Evolutionary conservation across 1,139 yeast genomes (phyloP), one percentile per base, ranked within the genome.

Genomic region (Hyphopichia pseudoburtonii): DNA sequence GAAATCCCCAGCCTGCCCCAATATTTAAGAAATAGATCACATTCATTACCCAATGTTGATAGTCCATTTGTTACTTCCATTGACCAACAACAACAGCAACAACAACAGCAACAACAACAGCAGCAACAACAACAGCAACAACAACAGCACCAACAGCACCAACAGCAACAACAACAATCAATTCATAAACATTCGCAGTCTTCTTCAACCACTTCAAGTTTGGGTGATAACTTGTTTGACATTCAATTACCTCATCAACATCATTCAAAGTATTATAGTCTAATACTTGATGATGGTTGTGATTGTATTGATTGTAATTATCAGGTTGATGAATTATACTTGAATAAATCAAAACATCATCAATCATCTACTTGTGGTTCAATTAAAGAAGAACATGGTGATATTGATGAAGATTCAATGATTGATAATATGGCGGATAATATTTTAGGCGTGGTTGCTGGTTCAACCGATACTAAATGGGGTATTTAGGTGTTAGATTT

Each of bases 401-500:
- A 27, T 16, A 18, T 16, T 28, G 21, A n/a, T 17, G 46, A 42
- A 32, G 50, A 50, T 34, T 41, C 38, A 19, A n/a, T n/a, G n/a
- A 45, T 43, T 18, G 58, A 54, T 31, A 36, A 40, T 21, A 42
- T 54, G 34, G 59, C 59, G 25, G 46, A 43, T 15, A 45, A 50
- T 8, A 54, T 54, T 21, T 42, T 54, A 11, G 41, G 38, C 17
- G 56, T 51, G 33, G 53, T 51, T 7, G 9, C 32, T 9, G 29
- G 17, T 7, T 17, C 17, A n/a, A n/a, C 41, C 15, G 38, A 37
- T 9, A 41, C 51, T 9, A 51, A 51, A 18, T 54, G 59, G 59
- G 48, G 41, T 14, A 48, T 53, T 37, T 52, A 37, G 34, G n/a
- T n/a, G n/a, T n/a, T n/a, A n/a, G n/a, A n/a, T n/a, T n/a, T n/a